These are phyloP conservation scores for Thalassiosira profunda DNA, from an alignment of 108 stramenopile genomes.

Conservation along the genomic window DNA sequence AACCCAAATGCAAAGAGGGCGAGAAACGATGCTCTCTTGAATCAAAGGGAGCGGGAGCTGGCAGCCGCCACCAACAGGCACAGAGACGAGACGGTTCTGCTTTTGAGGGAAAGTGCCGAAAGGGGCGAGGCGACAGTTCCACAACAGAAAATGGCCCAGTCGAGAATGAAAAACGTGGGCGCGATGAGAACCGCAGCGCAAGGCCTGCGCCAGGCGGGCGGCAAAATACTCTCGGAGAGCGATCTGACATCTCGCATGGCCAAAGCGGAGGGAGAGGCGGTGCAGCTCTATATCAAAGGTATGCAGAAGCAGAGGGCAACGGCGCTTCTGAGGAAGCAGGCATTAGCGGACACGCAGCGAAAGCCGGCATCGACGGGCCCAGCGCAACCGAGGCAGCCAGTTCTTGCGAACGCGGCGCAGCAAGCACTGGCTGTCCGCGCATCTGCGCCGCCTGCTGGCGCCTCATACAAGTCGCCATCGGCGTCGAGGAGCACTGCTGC, in stretches of 20 bases:
- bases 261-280: constrained; percentile 12
- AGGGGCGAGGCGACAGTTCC: constrained; percentile 23
- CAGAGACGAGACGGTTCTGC: constrained; percentile 10
- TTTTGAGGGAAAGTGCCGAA: constrained; percentile 22
- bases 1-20: background rate
- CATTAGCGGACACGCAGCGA: too few species aligned
- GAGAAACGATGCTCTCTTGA: background rate
- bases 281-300: constrained; percentile 2
- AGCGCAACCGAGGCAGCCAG: too few species aligned
- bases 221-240: constrained; percentile 1
- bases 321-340: too few species aligned
- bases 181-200: background rate
- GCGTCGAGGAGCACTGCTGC: too few species aligned
- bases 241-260: constrained; percentile 6
- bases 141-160: background rate
- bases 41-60: background rate
- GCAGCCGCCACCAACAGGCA: constrained; percentile 6
- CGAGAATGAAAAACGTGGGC: constrained; percentile 6
- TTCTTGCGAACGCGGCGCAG: too few species aligned
- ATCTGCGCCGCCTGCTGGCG: too few species aligned
- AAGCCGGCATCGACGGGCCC: too few species aligned
- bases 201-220: background rate
- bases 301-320: background rate
- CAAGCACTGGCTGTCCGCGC: too few species aligned
- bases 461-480: too few species aligned